phyloP scores from a whole-genome alignment of 805 yeast species.

The Metschnikowia cerradonensis region DNA sequence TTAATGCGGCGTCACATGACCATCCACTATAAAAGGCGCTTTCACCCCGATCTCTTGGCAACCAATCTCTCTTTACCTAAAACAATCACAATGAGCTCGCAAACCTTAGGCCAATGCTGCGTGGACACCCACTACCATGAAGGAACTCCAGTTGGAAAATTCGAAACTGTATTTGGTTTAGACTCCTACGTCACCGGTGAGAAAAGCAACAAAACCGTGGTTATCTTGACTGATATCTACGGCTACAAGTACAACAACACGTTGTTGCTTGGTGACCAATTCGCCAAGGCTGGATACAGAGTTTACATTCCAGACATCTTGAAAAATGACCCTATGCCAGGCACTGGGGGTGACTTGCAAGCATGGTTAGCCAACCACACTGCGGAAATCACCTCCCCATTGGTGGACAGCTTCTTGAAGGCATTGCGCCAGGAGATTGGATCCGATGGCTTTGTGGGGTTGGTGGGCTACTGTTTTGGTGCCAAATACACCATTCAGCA shows the following conservation, averaged over 20 bases:
- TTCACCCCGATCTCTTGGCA: not conserved
- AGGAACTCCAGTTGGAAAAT: constrained; percentile 48
- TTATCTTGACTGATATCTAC: constrained; percentile 65
- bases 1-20: not conserved
- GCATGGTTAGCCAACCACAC: constrained; percentile 57
- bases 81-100: constrained; percentile 40
- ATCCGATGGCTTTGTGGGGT: constrained; percentile 47
- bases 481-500: constrained; percentile 64
- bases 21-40: not conserved
- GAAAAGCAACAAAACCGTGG: constrained; percentile 42
- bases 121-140: constrained; percentile 40
- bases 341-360: constrained; percentile 12
- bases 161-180: constrained; percentile 39
- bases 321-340: constrained; percentile 39
- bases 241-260: constrained; percentile 60
- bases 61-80: not conserved
- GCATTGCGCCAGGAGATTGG: constrained; percentile 38
- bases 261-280: constrained; percentile 59
- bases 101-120: constrained; percentile 51
- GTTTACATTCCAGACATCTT: constrained; percentile 78
- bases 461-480: constrained; percentile 82
- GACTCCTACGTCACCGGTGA: constrained; percentile 31
- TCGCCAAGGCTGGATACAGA: constrained; percentile 58
- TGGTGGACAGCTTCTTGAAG: constrained; percentile 46
- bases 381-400: constrained; percentile 43